A percentile compares a stretch with the other conserved stretches of the same genome.
These are phyloP conservation scores for Paramyrothecium roridum DNA, from an alignment of 2,329 filamentous ascomycete genomes.

Conservation along the genomic window DNA sequence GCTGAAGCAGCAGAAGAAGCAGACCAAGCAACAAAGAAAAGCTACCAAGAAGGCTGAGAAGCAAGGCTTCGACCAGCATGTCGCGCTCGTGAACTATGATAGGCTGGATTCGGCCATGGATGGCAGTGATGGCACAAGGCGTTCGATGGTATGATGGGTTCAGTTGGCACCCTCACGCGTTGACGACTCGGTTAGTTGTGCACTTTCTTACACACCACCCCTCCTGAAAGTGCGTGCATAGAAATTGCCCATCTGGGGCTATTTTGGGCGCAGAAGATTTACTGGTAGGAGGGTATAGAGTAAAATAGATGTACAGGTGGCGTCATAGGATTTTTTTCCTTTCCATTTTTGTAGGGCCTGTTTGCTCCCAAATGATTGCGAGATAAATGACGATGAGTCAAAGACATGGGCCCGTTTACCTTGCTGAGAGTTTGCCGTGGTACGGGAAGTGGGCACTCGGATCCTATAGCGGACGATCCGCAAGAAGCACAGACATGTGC, in stretches of 20 bases:
- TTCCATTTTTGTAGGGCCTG: too few species aligned
- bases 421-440: too few species aligned
- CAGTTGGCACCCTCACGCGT: not conserved
- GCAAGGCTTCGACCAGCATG: conserved; percentile 13
- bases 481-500: too few species aligned
- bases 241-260: not conserved
- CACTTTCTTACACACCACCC: too few species aligned
- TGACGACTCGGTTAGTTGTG: too few species aligned
- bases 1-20: conserved; percentile 31
- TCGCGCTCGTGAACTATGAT: conserved; percentile 8
- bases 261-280: not conserved
- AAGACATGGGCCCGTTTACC: too few species aligned
- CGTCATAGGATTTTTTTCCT: too few species aligned
- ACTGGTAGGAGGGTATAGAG: not conserved
- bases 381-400: too few species aligned
- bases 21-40: conserved; percentile 17
- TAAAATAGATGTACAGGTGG: too few species aligned
- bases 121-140: not conserved
- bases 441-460: too few species aligned
- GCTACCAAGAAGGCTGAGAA: conserved; percentile 17
- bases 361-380: too few species aligned
- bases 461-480: too few species aligned
- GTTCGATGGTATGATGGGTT: not conserved
- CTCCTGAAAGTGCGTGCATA: not conserved
- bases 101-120: not conserved